phyloP scores from a whole-genome alignment of 2,329 filamentous ascomycete genomes.

The Paecilomyces dactylethromorphus region DNA sequence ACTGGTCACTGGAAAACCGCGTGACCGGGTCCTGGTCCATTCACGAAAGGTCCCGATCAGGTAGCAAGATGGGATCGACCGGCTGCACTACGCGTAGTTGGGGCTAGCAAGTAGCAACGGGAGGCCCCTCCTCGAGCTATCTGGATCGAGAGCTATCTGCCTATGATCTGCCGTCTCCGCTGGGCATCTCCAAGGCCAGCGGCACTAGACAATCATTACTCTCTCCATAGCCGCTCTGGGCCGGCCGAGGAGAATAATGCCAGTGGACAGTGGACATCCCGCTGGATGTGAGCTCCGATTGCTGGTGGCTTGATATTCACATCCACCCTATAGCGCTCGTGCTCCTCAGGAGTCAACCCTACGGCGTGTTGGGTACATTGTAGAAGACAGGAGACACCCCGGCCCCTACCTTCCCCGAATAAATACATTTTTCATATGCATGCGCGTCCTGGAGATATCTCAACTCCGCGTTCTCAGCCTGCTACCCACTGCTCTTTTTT shows the following conservation, averaged over 20 bases:
- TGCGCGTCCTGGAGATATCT: neutral
- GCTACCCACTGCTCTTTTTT: neutral
- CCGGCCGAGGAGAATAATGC: conserved; percentile 19
- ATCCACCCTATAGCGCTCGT: conserved; percentile 18
- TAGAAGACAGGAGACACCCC: neutral
- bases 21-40: neutral
- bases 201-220: conserved; percentile 7
- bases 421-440: neutral
- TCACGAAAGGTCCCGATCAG: neutral
- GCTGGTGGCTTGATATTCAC: conserved; percentile 22
- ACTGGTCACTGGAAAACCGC: neutral
- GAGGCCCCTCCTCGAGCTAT: neutral
- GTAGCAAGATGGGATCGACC: neutral
- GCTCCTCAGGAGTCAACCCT: conserved; percentile 12
- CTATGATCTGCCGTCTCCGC: conserved; percentile 11
- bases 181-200: conserved; percentile 20
- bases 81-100: neutral
- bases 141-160: neutral
- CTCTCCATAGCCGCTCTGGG: neutral
- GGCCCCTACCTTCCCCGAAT: neutral
- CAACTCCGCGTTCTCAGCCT: neutral
- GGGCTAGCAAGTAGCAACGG: neutral
- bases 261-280: conserved; percentile 14
- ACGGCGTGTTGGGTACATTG: neutral
- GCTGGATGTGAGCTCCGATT: conserved; percentile 23